phyloP scores from a whole-genome alignment of 73 alveolate genomes.

The Paramecium sexaurelia region DNA sequence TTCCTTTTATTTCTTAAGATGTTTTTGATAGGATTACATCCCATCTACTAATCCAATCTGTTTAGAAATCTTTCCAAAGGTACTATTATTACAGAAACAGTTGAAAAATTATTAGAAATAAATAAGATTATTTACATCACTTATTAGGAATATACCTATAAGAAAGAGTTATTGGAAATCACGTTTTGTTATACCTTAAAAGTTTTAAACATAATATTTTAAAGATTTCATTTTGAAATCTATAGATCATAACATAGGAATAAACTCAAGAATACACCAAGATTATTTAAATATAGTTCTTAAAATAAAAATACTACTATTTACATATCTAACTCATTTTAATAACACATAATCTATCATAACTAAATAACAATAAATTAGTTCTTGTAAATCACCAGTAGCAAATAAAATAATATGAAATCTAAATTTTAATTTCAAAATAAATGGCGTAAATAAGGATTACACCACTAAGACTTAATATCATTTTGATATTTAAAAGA shows the following conservation, averaged over 20 bases:
- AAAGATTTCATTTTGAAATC: not conserved
- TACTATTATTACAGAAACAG: not conserved
- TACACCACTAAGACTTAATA: slow-evolving; percentile 74
- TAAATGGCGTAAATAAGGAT: slow-evolving; percentile 73
- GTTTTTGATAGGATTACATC: not conserved
- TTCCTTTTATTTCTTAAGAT: not conserved
- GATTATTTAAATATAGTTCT: not conserved
- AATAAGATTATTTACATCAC: slow-evolving; percentile 23
- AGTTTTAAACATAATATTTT: not conserved
- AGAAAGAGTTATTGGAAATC: slow-evolving; percentile 16
- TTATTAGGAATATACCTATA: slow-evolving; percentile 44
- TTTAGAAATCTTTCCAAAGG: slow-evolving; percentile 17
- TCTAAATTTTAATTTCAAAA: slow-evolving; percentile 67
- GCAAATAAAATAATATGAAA: slow-evolving; percentile 77
- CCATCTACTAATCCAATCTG: slow-evolving; percentile 47
- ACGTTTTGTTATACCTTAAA: not conserved
- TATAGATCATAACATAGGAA: not conserved
- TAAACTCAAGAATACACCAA: not conserved
- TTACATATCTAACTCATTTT: slow-evolving; percentile 64
- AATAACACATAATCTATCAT: slow-evolving; percentile 74
- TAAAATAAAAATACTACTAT: not conserved
- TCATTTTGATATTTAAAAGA: slow-evolving; percentile 59
- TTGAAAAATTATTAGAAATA: slow-evolving; percentile 29
- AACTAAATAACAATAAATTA: slow-evolving; percentile 85
- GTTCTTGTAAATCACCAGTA: slow-evolving; percentile 90